These are phyloP conservation scores for Chaetomiaceae sp. DNA, from an alignment of 2,329 filamentous ascomycete species.

Conservation along the genomic window DNA sequence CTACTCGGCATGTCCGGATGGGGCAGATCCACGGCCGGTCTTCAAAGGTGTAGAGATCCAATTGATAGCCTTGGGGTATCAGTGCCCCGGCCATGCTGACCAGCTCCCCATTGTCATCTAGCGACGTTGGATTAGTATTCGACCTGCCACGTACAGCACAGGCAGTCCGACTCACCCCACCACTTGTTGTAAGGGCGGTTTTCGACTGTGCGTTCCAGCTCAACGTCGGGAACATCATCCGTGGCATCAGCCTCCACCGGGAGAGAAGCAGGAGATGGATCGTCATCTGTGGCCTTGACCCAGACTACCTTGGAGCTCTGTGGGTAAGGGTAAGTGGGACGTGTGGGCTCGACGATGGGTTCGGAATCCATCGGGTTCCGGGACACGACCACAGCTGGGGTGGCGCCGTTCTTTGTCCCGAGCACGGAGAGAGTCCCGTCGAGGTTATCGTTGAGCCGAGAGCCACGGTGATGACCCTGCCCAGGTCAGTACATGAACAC, in stretches of 20 bases:
- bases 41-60: background rate
- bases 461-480: constrained; percentile 12
- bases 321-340: background rate
- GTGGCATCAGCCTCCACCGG: background rate
- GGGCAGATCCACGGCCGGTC: constrained; percentile 17
- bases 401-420: background rate
- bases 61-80: constrained; percentile 15
- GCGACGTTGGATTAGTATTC: background rate
- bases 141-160: background rate
- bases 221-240: background rate
- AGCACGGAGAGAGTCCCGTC: constrained; percentile 20
- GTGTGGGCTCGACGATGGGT: background rate
- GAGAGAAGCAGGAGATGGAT: background rate
- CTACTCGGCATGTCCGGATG: constrained; percentile 15
- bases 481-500: background rate
- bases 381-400: constrained; percentile 4
- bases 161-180: constrained; percentile 1
- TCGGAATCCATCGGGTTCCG: constrained; percentile 2
- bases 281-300: constrained; percentile 1
- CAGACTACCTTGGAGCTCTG: background rate
- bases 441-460: constrained; percentile 22
- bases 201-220: background rate
- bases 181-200: constrained; percentile 13
- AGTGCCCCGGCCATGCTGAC: constrained; percentile 8
- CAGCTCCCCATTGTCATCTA: constrained; percentile 3